These are phyloP conservation scores for Carex parvula DNA, from an alignment of 176 grass and related monocot species.

Conservation along the genomic window DNA sequence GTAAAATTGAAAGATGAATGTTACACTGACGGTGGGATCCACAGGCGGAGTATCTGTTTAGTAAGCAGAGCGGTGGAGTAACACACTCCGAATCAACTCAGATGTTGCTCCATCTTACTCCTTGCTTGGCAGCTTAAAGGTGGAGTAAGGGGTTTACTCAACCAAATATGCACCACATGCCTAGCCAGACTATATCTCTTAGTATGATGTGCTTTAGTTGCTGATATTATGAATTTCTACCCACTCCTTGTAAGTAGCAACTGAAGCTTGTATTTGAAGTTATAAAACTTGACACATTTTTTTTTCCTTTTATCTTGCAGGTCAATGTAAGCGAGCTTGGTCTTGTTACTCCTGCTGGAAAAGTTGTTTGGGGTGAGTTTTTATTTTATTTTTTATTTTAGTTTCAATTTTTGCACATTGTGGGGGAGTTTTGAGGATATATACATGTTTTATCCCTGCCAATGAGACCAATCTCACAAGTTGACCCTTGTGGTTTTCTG, in stretches of 20 bases:
- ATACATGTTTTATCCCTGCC: neutral
- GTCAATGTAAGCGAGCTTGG: slow-evolving; percentile 93
- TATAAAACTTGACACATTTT: neutral
- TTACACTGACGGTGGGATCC: too few relatives aligned
- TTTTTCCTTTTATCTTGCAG: slow-evolving; percentile 30
- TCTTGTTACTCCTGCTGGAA: slow-evolving; percentile 88
- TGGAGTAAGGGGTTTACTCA: too few relatives aligned
- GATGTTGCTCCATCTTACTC: too few relatives aligned
- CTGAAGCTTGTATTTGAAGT: neutral
- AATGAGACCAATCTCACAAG: neutral
- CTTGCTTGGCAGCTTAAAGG: too few relatives aligned
- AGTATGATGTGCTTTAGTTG: neutral
- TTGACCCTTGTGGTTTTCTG: neutral
- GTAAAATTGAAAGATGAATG: too few relatives aligned
- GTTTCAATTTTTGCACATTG: neutral
- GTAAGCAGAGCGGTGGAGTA: too few relatives aligned
- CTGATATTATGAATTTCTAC: neutral
- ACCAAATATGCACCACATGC: too few relatives aligned
- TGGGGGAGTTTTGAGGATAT: neutral
- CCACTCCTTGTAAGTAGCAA: neutral
- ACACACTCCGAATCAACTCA: too few relatives aligned
- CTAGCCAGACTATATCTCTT: neutral
- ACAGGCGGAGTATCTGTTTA: too few relatives aligned
- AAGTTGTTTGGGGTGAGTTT: slow-evolving; percentile 89
- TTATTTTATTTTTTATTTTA: neutral